Evolutionary conservation across 192 early-diverging fungal species (phyloP), one percentile per base, ranked within the genome.

Genomic region (Backusella parvicylindrica): DNA sequence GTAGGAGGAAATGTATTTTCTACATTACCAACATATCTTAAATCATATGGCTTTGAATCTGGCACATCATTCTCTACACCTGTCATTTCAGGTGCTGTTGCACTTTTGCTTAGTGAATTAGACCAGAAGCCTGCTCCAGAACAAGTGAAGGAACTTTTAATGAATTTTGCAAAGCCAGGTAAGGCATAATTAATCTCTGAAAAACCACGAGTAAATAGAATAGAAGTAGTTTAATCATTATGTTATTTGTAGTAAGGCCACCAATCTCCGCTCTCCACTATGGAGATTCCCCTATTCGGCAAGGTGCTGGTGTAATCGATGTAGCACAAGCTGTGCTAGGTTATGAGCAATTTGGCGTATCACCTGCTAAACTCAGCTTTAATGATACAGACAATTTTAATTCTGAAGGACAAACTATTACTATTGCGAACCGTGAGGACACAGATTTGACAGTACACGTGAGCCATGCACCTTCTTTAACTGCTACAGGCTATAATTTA

Each of bases 41-140:
- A 86, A 13, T 56, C 71, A 11, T 88, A 88, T 75, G 75, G 78
- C 3, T 36, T 81, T 43, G 38, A 77, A 37, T 85, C 84, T 43
- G 90, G 90, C 32, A 88, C 88, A 0, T 86, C 84, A 33, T 87
- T 89, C 86, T 83, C 88, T 7, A 79, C 87, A 28, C 87, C 89
- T 28, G 87, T 82, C 71, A 49, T 83, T 18, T 75, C 84, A 64
- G 87, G 87, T 15, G 67, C 79, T 6, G 68, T 84, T n/a, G 87
- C 86, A 16, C 64, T 86, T 33, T 71, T 81, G 28, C 69, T 87
- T 38, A 53, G 82, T 30, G 69, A 64, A 26, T 69, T 60, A 3
- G 50, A 73, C 15, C 47, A 50, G 6, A 50, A 50, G 9, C 35
- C 69, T 1, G 65, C 23, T 3, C 67, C 77, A 40, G 53, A 73